Evolutionary conservation across 768 basidiomycete genomes (phyloP).

Genomic region (Boletus reticuloceps): DNA sequence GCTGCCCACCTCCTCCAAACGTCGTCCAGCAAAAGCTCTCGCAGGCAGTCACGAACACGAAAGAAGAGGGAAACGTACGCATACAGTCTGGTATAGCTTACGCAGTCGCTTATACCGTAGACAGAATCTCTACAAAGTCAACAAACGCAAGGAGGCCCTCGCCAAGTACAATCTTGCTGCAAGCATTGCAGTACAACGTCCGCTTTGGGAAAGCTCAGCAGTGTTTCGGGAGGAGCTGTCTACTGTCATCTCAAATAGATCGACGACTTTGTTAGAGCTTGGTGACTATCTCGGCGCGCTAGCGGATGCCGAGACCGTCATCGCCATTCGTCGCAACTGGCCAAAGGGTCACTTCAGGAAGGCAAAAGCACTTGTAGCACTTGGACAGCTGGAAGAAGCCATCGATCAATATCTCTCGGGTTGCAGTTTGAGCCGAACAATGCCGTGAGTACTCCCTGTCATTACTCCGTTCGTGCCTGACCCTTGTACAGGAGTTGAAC

Average conservation of each 20-base stretch:
- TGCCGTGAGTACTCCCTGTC: constrained; percentile 35
- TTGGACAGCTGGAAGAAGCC: constrained; percentile 70
- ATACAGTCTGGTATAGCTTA: background rate
- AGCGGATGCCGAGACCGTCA: constrained; percentile 89
- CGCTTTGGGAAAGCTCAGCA: constrained; percentile 85
- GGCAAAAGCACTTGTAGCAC: constrained; percentile 80
- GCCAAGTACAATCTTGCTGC: constrained; percentile 78
- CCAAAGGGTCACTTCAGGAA: constrained; percentile 96
- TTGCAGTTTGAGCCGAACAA: constrained; percentile 80
- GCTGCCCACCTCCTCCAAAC: constrained; percentile 78
- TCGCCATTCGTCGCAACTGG: constrained; percentile 82
- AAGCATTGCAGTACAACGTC: constrained; percentile 71
- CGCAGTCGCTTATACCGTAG: constrained; percentile 11
- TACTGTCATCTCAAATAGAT: constrained; percentile 87
- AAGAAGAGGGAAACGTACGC: constrained; percentile 94
- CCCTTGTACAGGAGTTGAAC: constrained; percentile 26
- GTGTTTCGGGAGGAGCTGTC: constrained; percentile 89
- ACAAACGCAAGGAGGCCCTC: constrained; percentile 69
- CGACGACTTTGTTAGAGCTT: constrained; percentile 78
- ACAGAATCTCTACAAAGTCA: constrained; percentile 75
- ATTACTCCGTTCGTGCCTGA: constrained; percentile 3
- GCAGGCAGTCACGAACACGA: constrained; percentile 69
- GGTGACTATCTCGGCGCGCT: constrained; percentile 76
- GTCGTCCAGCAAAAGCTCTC: constrained; percentile 74
- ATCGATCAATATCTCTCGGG: constrained; percentile 76